Conservation (phyloP, 1,139 yeast genomes). For the Saccharomyces pastorianus region DNA sequence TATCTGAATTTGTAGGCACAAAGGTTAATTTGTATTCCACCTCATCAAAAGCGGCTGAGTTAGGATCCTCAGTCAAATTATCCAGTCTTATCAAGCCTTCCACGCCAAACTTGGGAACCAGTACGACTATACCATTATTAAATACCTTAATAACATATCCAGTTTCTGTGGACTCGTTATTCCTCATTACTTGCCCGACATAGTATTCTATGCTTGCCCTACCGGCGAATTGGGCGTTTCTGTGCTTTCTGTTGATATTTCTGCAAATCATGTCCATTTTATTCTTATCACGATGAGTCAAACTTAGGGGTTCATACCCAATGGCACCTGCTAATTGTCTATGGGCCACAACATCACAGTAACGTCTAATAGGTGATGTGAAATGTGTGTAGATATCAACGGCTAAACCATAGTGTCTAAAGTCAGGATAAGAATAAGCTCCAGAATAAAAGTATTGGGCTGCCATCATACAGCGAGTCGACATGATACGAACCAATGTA, state of each 20-base stretch:
- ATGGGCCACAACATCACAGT: constrained; percentile 95
- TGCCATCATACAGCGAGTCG: constrained; percentile 98
- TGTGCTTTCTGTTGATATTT: constrained; percentile 87
- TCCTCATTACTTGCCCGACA: constrained; percentile 95
- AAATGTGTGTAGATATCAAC: constrained; percentile 96
- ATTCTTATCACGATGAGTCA: constrained; percentile 75
- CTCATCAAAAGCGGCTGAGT: constrained; percentile 64
- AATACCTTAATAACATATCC: constrained; percentile 91
- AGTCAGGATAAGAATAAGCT: constrained; percentile 86
- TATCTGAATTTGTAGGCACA: constrained; percentile 38
- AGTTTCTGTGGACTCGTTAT: constrained; percentile 63
- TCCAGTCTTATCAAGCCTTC: constrained; percentile 87
- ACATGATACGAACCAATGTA: constrained; percentile 89
- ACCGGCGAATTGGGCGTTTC: constrained; percentile 98
- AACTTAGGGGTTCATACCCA: constrained; percentile 78
- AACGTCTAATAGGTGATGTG: constrained; percentile 96
- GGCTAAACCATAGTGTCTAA: constrained; percentile 94
- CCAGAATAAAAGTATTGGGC: constrained; percentile 97
- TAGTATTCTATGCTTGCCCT: constrained; percentile 95
- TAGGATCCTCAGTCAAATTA: constrained; percentile 56
- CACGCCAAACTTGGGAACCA: constrained; percentile 95
- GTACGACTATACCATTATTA: constrained; percentile 87
- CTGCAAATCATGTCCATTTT: constrained; percentile 86
- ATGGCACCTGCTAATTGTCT: constrained; percentile 96
- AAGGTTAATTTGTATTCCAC: constrained; percentile 65